Base-by-base conservation (phyloP, 163 green algal species). In the Chlorella variabilis region DNA sequence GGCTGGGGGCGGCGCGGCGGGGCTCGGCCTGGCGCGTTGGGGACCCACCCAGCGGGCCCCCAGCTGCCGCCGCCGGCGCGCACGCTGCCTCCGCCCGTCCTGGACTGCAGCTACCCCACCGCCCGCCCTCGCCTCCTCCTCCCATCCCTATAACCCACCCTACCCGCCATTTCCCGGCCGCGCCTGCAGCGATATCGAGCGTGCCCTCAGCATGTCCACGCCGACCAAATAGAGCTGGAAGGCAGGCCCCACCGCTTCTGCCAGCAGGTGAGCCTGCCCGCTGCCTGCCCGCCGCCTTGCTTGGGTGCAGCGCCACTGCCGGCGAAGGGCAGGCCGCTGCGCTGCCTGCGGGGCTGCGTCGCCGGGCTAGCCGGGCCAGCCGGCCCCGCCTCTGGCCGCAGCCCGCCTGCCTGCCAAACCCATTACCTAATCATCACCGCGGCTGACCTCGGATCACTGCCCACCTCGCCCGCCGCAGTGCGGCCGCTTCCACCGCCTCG, bases 401-500 rank as follows among this genome's bases (percentile, higher is more conserved):
- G 5, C 54, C 54, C n/a, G n/a, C n/a, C n/a, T n/a, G 58, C 31
- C 36, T 66, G 7, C 3, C 27, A 23, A 23, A 6, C 58, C 27
- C 18, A 0, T 49, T 1, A 49, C 67, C 2, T 29, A 23, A 25
- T 0, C 41, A 9, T 7, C 1, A 36, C 38, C 38, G 4, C 38
- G 15, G 34, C 4, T 3, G 29, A n/a, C 67, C 3, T 21, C 29
- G 25, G 8, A n/a, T 21, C 29, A 13, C 48, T 49, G 36, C 48
- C 20, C 45, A 38, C 21, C 39, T 54, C 45, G 18, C 20, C 45
- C 95, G 90, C 91, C 95, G 38, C 90, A 94, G 80, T 94, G 90
- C 76, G 85, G 88, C 34, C 85, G 90, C 77, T 93, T 94, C 56
- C 90, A 94, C 62, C 70, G 73, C 6, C 75, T 96, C 45, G 41